Percentiles rank a stretch among this genome's conserved stretches.
Evolutionary conservation across 2,329 filamentous ascomycete genomes (phyloP).

Genomic region (Plenodomus biglobosus): DNA sequence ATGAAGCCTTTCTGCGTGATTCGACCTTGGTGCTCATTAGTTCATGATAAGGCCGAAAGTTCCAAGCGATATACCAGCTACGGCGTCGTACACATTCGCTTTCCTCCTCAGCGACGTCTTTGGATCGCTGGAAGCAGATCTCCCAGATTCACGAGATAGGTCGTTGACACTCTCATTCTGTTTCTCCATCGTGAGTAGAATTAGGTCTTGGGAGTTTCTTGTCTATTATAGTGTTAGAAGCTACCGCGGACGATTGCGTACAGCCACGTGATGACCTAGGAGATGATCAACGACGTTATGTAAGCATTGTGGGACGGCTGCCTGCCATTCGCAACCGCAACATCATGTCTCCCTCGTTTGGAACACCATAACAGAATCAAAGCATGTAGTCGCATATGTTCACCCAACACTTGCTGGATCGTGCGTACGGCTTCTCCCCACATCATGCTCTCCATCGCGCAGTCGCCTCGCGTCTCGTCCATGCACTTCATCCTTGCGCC

Average conservation of each 20-base stretch:
- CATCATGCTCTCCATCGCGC: constrained; percentile 66
- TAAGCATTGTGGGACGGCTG: too few relatives aligned
- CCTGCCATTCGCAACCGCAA: too few relatives aligned
- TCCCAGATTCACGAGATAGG: too few relatives aligned
- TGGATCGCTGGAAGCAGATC: neutral
- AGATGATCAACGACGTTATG: too few relatives aligned
- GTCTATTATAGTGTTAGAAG: too few relatives aligned
- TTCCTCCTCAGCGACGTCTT: constrained; percentile 33
- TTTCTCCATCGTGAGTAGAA: too few relatives aligned
- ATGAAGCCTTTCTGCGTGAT: constrained; percentile 28
- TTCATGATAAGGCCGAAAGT: neutral
- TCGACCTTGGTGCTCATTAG: constrained; percentile 5
- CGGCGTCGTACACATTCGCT: constrained; percentile 70
- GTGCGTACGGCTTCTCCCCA: constrained; percentile 66
- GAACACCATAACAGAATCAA: constrained; percentile 2
- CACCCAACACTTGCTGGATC: constrained; percentile 67
- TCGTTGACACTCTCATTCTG: too few relatives aligned
- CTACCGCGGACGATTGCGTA: too few relatives aligned
- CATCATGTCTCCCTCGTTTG: too few relatives aligned
- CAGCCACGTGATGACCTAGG: too few relatives aligned
- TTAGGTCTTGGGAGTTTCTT: too few relatives aligned
- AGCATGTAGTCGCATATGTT: constrained; percentile 45
- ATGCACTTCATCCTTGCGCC: constrained; percentile 67
- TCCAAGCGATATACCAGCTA: constrained; percentile 57
- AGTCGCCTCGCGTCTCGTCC: constrained; percentile 66